These are phyloP conservation scores for Vitis hybrid DNA, from an alignment of 177 flowering plant species.

Conservation along the genomic window DNA sequence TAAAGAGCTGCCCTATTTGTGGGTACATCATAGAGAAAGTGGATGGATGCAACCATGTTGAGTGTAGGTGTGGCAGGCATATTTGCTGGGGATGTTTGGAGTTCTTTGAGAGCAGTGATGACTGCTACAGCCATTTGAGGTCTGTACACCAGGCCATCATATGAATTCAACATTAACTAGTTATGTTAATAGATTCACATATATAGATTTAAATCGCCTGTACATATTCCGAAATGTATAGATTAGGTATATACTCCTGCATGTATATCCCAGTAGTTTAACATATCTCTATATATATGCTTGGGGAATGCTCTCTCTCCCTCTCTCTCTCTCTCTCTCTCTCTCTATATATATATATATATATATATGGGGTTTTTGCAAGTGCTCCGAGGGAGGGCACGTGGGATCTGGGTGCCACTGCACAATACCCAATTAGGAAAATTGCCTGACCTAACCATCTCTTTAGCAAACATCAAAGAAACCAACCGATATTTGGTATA, in stretches of 20 bases:
- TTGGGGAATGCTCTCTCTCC: too few relatives aligned
- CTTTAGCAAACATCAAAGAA: too few relatives aligned
- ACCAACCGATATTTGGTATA: too few relatives aligned
- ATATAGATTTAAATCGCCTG: neutral
- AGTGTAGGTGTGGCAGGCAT: conserved; percentile 81
- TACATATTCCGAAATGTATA: neutral
- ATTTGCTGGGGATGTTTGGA: conserved; percentile 92
- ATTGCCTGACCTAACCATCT: too few relatives aligned
- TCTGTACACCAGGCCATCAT: conserved; percentile 49
- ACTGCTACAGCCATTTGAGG: conserved; percentile 78
- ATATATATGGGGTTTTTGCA: too few relatives aligned
- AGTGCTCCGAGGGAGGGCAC: too few relatives aligned
- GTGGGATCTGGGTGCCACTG: too few relatives aligned
- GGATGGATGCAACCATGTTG: conserved; percentile 92
- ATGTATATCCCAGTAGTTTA: neutral
- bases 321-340: too few relatives aligned
- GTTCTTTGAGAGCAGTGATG: conserved; percentile 44
- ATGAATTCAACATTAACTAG: conserved; percentile 6
- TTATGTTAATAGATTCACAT: neutral
- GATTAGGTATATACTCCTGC: neutral
- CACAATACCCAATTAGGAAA: too few relatives aligned
- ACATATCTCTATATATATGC: too few relatives aligned
- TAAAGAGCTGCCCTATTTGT: conserved; percentile 75
- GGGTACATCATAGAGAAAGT: conserved; percentile 75
- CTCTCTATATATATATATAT: too few relatives aligned